Evolutionary conservation across 2,329 filamentous ascomycete species (phyloP).

Genomic region (Trichoderma aggressivum): DNA sequence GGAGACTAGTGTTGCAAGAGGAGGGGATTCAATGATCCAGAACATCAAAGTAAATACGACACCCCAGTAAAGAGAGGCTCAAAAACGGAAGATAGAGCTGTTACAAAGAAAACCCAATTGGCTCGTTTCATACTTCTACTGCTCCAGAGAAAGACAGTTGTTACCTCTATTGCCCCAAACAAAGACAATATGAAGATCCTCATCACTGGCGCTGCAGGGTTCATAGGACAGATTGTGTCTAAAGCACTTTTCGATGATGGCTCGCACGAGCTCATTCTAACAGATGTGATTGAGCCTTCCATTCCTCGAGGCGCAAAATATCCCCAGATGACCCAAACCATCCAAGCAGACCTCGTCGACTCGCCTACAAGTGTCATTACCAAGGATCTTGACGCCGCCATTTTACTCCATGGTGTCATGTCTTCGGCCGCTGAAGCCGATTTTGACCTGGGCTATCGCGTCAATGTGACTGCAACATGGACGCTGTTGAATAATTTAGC

Average conservation of each 20-base stretch:
- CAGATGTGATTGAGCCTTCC: not conserved
- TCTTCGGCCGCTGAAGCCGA: not conserved
- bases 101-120: not conserved
- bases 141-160: too few relatives aligned
- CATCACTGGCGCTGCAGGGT: slow-evolving; percentile 62
- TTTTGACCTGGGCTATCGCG: not conserved
- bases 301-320: not conserved
- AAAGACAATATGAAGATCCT: slow-evolving; percentile 42
- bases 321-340: not conserved
- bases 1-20: not conserved
- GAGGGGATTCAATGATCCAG: not conserved
- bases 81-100: not conserved
- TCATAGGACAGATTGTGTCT: slow-evolving; percentile 61
- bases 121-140: not conserved
- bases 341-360: not conserved
- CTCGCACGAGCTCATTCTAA: slow-evolving; percentile 23
- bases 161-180: not conserved
- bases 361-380: not conserved
- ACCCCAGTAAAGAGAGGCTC: not conserved
- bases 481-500: not conserved
- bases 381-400: not conserved
- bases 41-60: not conserved
- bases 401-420: not conserved
- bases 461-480: not conserved
- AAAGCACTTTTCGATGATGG: slow-evolving; percentile 48